Evolutionary conservation across 345 rosid species (phyloP), one percentile per base, ranked within the genome.

Genomic region (Cochlearia excelsa): DNA sequence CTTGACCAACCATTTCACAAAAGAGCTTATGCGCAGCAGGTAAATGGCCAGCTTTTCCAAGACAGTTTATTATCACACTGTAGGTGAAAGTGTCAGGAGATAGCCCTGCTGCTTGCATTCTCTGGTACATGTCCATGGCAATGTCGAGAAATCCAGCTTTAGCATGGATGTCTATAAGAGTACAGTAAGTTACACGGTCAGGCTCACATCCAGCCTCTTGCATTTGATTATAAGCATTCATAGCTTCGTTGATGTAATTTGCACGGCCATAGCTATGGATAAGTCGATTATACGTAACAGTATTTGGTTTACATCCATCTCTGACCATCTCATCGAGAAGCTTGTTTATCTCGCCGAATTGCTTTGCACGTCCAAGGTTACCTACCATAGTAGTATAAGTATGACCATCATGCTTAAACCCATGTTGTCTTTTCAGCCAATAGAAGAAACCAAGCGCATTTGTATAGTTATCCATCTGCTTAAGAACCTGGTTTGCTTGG

Each of bases 381-480:
- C 95, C 99, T n/a, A 89, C 81, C 99, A 93, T 89, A 43, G 97
- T 93, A 37, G 99, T 93, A 67, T 86, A 93, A 46, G 99, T 93
- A 69, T 93, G 97, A 30, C 81, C 90, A 76, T 89, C 97, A 52
- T 93, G 99, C 75, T 87, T 84, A 81, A 80, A 93, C 30, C 89
- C 78, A 44, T 86, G 74, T 68, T 74, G 82, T 57, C 54, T 57
- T 74, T 85, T 93, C 53, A 93, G 81, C 97, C 99, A 93, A 77
- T 82, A 39, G 75, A 93, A 93, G 74, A 89, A 86, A 23, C 83
- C 85, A 34, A 83, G 89, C 43, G 99, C 95, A 55, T 86, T 87
- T 1, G 70, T 53, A 51, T 81, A 86, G 59, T 89, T 94, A 61
- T 80, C 87, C 57, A 89, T 78, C 77, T 85, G 82, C 83, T 93